Percentiles rank a stretch among this genome's conserved stretches.
Conservation (phyloP, 441 rosid genomes). For the Euphorbia schlechtendalii region DNA sequence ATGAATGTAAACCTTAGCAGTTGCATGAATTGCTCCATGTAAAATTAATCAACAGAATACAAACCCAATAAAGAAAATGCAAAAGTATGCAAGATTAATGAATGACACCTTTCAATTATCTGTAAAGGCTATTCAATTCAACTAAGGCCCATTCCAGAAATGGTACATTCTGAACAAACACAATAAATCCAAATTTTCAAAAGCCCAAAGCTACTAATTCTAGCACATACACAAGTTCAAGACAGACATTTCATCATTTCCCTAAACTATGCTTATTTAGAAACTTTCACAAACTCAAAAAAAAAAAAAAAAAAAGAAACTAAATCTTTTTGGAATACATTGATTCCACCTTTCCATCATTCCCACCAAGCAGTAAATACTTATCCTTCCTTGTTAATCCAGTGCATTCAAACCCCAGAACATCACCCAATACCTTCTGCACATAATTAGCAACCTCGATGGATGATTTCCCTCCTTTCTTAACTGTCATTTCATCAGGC, state of each 20-base stretch:
- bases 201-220: background rate
- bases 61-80: no score
- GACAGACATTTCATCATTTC: background rate
- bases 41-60: no score
- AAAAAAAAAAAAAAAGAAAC: no score
- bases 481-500: slow-evolving; percentile 75
- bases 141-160: background rate
- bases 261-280: background rate
- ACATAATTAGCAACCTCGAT: slow-evolving; percentile 92
- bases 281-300: background rate
- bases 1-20: no score
- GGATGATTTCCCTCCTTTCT: slow-evolving; percentile 76
- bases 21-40: no score
- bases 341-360: slow-evolving; percentile 93
- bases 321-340: slow-evolving; percentile 43
- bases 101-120: background rate
- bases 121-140: background rate
- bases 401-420: slow-evolving; percentile 75
- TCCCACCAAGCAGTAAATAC: slow-evolving; percentile 85
- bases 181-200: background rate
- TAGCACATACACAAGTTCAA: background rate
- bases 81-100: background rate
- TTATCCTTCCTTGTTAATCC: slow-evolving; percentile 84
- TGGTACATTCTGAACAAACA: background rate
- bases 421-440: slow-evolving; percentile 73